Percentiles rank a stretch among this genome's conserved stretches.
phyloP scores from a whole-genome alignment of 2,329 filamentous ascomycete genomes.

The Myriosclerotinia duriaeana region DNA sequence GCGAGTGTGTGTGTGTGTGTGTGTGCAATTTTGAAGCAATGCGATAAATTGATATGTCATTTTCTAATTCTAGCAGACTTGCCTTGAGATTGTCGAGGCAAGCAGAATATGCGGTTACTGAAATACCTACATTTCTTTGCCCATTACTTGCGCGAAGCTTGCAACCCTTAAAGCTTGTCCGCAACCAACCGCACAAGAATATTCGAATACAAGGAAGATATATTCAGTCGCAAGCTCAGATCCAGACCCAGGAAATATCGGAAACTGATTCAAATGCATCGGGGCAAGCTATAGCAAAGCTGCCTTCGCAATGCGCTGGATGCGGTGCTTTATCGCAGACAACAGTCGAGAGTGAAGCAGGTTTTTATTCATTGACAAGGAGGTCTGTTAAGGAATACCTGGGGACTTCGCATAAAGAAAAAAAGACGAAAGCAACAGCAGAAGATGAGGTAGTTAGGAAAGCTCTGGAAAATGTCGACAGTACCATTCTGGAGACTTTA shows the following conservation, averaged over 20 bases:
- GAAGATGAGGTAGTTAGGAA: slow-evolving; percentile 51
- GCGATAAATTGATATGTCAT: slow-evolving; percentile 11
- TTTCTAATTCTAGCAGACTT: slow-evolving; percentile 20
- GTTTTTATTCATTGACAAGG: slow-evolving; percentile 55
- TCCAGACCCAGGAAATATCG: background rate
- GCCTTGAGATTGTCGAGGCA: slow-evolving; percentile 27
- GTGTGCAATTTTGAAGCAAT: background rate
- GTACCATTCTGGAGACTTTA: slow-evolving; percentile 21
- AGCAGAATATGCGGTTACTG: slow-evolving; percentile 32
- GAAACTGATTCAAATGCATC: background rate
- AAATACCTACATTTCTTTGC: slow-evolving; percentile 52
- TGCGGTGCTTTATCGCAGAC: slow-evolving; percentile 66
- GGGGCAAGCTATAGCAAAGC: slow-evolving; percentile 24
- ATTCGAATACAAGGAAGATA: slow-evolving; percentile 20
- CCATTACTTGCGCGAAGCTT: slow-evolving; percentile 40
- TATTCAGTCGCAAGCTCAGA: slow-evolving; percentile 12
- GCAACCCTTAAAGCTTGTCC: slow-evolving; percentile 1
- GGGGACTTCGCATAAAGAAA: slow-evolving; percentile 28
- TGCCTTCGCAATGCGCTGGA: slow-evolving; percentile 61
- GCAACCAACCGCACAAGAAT: background rate
- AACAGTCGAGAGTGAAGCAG: slow-evolving; percentile 50
- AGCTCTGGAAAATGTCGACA: slow-evolving; percentile 34
- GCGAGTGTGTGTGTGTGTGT: background rate
- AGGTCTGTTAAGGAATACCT: slow-evolving; percentile 54
- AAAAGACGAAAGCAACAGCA: slow-evolving; percentile 22